Conservation (phyloP, 2,329 filamentous ascomycete species). For the Ophiostoma montium region DNA sequence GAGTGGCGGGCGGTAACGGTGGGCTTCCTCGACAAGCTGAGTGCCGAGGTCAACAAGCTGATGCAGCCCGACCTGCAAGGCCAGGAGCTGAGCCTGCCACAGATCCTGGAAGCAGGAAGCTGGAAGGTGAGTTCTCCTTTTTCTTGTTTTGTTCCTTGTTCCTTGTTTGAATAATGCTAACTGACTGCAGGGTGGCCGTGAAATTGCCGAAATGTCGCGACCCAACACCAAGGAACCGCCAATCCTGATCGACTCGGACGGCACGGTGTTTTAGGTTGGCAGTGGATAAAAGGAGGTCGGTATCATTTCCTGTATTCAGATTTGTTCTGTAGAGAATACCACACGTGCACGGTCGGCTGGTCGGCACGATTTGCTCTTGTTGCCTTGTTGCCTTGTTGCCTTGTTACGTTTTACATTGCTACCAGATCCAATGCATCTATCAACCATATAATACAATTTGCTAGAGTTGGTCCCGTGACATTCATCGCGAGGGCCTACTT, state of each 20-base stretch:
- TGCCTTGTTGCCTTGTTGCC: too few species aligned
- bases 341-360: too few species aligned
- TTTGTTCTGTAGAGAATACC: too few species aligned
- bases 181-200: conserved; percentile 63
- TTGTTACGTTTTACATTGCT: too few species aligned
- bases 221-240: conserved; percentile 95
- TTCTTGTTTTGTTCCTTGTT: not conserved
- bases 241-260: conserved; percentile 91
- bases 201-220: conserved; percentile 87
- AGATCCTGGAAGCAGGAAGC: conserved; percentile 88
- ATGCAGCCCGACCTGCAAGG: conserved; percentile 52
- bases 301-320: too few species aligned
- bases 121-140: conserved; percentile 64
- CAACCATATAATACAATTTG: too few species aligned
- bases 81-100: conserved; percentile 61
- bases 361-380: too few species aligned
- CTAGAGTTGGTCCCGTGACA: too few species aligned
- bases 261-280: conserved; percentile 69
- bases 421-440: too few species aligned
- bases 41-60: conserved; percentile 41
- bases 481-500: not conserved
- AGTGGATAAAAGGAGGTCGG: not conserved
- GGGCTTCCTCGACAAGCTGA: conserved; percentile 42
- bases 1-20: conserved; percentile 53
- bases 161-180: not conserved